phyloP scores from a whole-genome alignment of 2,329 filamentous ascomycete genomes.

The Xylariaceae sp. region DNA sequence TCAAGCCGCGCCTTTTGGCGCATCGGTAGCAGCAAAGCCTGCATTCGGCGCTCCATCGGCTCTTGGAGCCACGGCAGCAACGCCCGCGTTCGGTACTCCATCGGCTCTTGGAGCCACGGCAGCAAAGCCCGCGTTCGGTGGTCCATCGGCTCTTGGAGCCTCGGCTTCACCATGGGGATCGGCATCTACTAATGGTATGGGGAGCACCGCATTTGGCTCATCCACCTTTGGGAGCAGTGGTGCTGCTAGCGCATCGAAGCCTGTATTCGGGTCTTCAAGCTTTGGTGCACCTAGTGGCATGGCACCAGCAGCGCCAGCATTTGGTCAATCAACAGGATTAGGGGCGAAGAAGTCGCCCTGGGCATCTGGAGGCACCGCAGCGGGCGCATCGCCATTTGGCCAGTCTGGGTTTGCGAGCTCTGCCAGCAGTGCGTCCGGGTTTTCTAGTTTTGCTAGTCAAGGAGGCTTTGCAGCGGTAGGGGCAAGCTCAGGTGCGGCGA shows the following conservation, averaged over 20 bases:
- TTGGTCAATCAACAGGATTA: constrained; percentile 48
- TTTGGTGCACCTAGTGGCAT: constrained; percentile 28
- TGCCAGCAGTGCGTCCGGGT: constrained; percentile 22
- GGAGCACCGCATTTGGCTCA: constrained; percentile 38
- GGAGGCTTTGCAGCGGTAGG: constrained; percentile 51
- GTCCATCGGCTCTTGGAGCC: constrained; percentile 44
- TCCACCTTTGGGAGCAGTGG: constrained; percentile 38
- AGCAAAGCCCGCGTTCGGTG: constrained; percentile 43
- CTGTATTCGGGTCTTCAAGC: constrained; percentile 39
- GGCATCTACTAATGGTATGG: constrained; percentile 25
- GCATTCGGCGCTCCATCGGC: constrained; percentile 45
- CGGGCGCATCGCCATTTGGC: constrained; percentile 46
- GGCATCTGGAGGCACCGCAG: constrained; percentile 38
- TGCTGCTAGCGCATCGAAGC: constrained; percentile 37
- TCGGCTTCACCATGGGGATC: constrained; percentile 48
- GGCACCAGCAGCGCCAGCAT: constrained; percentile 36
- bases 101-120: constrained; percentile 43
- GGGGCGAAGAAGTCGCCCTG: constrained; percentile 51
- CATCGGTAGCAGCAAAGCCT: constrained; percentile 34
- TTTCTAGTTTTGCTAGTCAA: constrained; percentile 47
- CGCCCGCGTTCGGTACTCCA: constrained; percentile 49
- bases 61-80: constrained; percentile 37
- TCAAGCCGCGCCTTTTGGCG: constrained; percentile 37
- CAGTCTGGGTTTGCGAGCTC: constrained; percentile 45
- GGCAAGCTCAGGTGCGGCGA: constrained; percentile 31